Base-by-base conservation (phyloP, 192 early-diverging fungal species). In the Podila epigama region DNA sequence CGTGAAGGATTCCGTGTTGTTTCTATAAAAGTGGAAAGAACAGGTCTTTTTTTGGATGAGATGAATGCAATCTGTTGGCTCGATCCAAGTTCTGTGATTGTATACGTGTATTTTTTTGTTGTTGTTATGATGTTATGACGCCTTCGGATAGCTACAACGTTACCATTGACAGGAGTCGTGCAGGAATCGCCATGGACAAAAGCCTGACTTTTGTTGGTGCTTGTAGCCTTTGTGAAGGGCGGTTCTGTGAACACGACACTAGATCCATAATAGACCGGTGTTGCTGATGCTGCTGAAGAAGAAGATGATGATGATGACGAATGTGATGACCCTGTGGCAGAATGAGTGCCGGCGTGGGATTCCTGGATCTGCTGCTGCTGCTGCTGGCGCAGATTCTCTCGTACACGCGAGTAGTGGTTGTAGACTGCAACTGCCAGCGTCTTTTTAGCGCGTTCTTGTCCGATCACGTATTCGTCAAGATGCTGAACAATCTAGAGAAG, bases 381-480 rank as follows among this genome's bases (percentile, higher is more conserved):
- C 25, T 78, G 70, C 66, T 79, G 69, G 18, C 82, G 69, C 18
- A 89, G 42, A 62, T 95, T 95, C 18, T 89, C 86, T 2, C 81
- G 72, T 15, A 94, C 83, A 6, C 93, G 83, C 39, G 81, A 85
- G 68, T 95, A 93, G 66, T 95, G 94, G 77, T 93, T 93, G 69
- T 89, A 92, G 15, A 95, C 88, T 15, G 94, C 92, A 7, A 94
- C 93, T 1, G 94, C 82, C 52, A 95, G 66, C 8, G 86, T 89
- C 71, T 89, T 89, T 80, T 95, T 95, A 32, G 93, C 86, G 11
- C 84, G 78, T 31, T 90, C 91, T 78, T 95, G 94, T 10, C 93
- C 93, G 61, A 95, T 92, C 5, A 95, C 89, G 70, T 92, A 92
- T 29, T 93, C 90, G 80, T 95, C 90, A 71, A 95, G 56, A 50